Conservation (phyloP, 306 rosid genomes). For the Cucurbita pepo region DNA sequence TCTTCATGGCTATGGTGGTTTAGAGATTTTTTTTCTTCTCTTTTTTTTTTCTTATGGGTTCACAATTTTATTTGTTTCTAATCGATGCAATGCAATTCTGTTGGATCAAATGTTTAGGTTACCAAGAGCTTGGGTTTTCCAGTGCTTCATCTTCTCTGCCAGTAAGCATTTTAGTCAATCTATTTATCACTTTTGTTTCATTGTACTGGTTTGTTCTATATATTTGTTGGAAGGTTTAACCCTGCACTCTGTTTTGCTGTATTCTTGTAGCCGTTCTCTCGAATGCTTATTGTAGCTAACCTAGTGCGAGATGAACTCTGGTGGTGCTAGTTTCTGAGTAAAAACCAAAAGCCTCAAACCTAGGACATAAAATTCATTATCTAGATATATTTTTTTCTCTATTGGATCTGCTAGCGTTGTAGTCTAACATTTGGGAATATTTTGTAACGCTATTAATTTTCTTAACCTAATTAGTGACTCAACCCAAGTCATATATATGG, state of each 20-base stretch:
- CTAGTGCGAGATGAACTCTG: neutral
- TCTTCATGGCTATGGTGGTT: neutral
- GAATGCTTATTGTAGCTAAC: neutral
- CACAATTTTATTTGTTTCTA: neutral
- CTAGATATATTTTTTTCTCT: neutral
- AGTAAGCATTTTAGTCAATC: neutral
- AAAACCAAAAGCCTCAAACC: neutral
- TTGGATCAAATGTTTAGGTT: neutral
- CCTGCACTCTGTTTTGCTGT: neutral
- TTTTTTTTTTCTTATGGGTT: neutral
- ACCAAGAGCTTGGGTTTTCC: constrained; percentile 1
- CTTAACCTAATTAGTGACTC: too few species aligned
- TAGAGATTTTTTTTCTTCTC: neutral
- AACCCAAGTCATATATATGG: too few species aligned
- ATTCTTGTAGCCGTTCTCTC: neutral
- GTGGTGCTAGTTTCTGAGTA: neutral
- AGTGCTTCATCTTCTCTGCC: neutral
- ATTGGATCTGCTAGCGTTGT: neutral
- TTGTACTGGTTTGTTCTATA: neutral
- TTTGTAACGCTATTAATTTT: too few species aligned
- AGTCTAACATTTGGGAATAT: neutral
- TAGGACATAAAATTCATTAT: neutral
- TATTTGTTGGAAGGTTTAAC: neutral
- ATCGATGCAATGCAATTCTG: neutral
- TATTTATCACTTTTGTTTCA: neutral